Evolutionary conservation across 805 yeast genomes (phyloP).

Genomic region (Ogataea ganodermae): DNA sequence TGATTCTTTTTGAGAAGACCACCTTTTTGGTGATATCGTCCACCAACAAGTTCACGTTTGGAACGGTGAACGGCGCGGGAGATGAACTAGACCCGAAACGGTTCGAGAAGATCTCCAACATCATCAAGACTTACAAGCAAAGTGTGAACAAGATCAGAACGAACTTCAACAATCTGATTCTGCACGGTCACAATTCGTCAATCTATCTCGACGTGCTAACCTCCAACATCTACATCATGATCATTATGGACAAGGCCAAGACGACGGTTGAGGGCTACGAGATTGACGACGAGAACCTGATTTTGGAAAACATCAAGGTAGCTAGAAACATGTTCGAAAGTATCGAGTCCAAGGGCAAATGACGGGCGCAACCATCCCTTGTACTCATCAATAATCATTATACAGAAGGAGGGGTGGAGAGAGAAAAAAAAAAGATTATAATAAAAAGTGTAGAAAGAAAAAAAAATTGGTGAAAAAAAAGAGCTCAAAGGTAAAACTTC

Average conservation of each 20-base stretch:
- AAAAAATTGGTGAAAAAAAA: background rate
- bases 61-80: slow-evolving; percentile 1
- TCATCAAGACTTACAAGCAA: slow-evolving; percentile 92
- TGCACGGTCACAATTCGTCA: slow-evolving; percentile 52
- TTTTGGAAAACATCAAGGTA: slow-evolving; percentile 37
- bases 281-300: slow-evolving; percentile 36
- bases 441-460: slow-evolving; percentile 1
- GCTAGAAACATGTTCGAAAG: slow-evolving; percentile 37
- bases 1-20: slow-evolving; percentile 87
- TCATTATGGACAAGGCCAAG: slow-evolving; percentile 36
- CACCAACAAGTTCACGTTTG: slow-evolving; percentile 37
- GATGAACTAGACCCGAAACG: slow-evolving; percentile 79
- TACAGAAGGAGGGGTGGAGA: background rate
- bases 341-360: slow-evolving; percentile 27
- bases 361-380: slow-evolving; percentile 4
- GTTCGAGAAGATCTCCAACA: slow-evolving; percentile 90
- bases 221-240: slow-evolving; percentile 40
- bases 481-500: slow-evolving; percentile 72
- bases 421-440: background rate
- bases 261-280: slow-evolving; percentile 19
- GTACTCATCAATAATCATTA: background rate
- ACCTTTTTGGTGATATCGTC: slow-evolving; percentile 83
- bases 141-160: slow-evolving; percentile 85
- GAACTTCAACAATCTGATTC: slow-evolving; percentile 73
- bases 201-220: slow-evolving; percentile 39